Base-by-base conservation (phyloP, 2,329 filamentous ascomycete species). In the Aplosporella prunicola region DNA sequence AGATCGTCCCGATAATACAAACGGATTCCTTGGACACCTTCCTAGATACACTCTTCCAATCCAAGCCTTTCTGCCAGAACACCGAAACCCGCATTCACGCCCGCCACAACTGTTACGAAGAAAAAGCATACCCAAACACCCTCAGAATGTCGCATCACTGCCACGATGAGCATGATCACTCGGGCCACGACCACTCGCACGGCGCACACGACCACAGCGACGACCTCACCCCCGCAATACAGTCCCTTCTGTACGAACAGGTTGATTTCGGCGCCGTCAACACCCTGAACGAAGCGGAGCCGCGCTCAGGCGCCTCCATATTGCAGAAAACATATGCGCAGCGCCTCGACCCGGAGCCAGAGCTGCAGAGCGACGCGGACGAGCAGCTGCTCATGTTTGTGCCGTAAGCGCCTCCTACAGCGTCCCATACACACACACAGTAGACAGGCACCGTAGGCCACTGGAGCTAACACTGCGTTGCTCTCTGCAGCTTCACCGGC, bases 371-470 rank as follows among this genome's bases (percentile, higher is more conserved):
- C 54, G 84, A 93, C 56, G 78, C 80, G 0, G 91, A 96, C 57
- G 87, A 94, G 66, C 87, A 98, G 66, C 62, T 98, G n/a, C 66
- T 98, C 39, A 85, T 98, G 71, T 80, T 81, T 45, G 74, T 96
- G 24, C 91, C 91, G 82, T 93, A 64, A 48, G 31, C 20, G 7
- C 15, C 10, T 15, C 10, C n/a, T 41, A 9, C n/a, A 18, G 10
- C 15, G 23, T 11, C 5, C 20, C 22, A 24, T 30, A 7, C 7
- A 24, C 22, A 24, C n/a, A 8, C 23, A 25, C n/a, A 8, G 9
- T n/a, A 9, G 23, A 9, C 39, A 15, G 8, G 31, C 11, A 27
- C 11, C 17, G 11, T 8, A 16, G 17, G 11, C 18, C 25, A 25
- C 4, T 8, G 9, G 3, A 9, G 10, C 23, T 24, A 18, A 31